phyloP scores from a whole-genome alignment of 2,329 filamentous ascomycete species.

The Elsinoe fawcettii region DNA sequence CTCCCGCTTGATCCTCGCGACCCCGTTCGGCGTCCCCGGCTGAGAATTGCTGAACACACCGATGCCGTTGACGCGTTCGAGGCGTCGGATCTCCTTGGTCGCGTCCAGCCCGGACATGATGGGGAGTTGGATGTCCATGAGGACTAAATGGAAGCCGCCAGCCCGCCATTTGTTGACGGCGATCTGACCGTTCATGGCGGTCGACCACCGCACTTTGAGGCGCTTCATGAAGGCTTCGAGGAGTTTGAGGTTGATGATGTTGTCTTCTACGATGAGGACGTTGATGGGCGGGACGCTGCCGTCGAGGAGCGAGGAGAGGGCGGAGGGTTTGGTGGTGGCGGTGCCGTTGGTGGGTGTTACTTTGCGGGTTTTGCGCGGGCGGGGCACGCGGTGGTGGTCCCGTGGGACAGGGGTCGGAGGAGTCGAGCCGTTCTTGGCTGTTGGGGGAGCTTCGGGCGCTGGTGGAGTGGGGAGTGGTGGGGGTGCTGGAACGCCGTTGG shows the following conservation, averaged over 20 bases:
- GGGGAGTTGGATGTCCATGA: slow-evolving; percentile 98
- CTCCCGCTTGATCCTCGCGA: slow-evolving; percentile 20
- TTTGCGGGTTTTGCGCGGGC: slow-evolving; percentile 17
- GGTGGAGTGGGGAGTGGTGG: slow-evolving; percentile 52
- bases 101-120: slow-evolving; percentile 94
- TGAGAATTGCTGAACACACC: slow-evolving; percentile 63
- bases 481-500: slow-evolving; percentile 33
- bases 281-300: slow-evolving; percentile 89
- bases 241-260: slow-evolving; percentile 91
- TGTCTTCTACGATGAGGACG: slow-evolving; percentile 95
- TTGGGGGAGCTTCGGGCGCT: slow-evolving; percentile 29
- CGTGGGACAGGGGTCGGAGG: slow-evolving; percentile 24
- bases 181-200: slow-evolving; percentile 90
- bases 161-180: slow-evolving; percentile 88
- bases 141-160: slow-evolving; percentile 87
- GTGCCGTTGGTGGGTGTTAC: slow-evolving; percentile 22
- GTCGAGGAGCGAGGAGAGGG: slow-evolving; percentile 50
- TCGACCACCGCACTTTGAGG: slow-evolving; percentile 91
- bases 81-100: slow-evolving; percentile 82
- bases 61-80: slow-evolving; percentile 86
- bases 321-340: slow-evolving; percentile 40
- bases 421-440: slow-evolving; percentile 22
- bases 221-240: slow-evolving; percentile 93
- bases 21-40: slow-evolving; percentile 36
- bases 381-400: slow-evolving; percentile 15